These are phyloP conservation scores for Penicillium ochrochloron DNA, from an alignment of 495 filamentous ascomycete species.

Conservation along the genomic window DNA sequence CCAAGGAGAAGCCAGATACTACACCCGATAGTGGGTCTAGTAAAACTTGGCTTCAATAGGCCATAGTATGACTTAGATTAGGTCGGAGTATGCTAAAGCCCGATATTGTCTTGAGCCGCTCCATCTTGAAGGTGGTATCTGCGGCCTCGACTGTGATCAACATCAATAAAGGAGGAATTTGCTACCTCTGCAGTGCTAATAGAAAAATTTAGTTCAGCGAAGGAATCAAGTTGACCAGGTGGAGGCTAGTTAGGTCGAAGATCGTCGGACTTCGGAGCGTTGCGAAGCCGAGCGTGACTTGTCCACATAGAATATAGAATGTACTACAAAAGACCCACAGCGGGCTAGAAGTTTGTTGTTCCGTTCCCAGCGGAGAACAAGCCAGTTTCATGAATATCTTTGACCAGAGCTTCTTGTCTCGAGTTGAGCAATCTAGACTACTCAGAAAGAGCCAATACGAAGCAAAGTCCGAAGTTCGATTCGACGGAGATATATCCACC, in stretches of 20 bases:
- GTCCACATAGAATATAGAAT: background rate
- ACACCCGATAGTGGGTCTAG: background rate
- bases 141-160: background rate
- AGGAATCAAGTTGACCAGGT: background rate
- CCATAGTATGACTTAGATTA: background rate
- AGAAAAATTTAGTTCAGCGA: background rate
- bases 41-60: background rate
- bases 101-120: background rate
- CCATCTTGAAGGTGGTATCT: background rate
- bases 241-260: background rate
- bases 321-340: background rate
- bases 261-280: background rate
- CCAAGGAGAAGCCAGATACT: background rate
- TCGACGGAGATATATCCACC: no score
- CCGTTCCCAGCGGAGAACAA: no score
- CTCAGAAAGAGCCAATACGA: no score
- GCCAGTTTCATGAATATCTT: no score
- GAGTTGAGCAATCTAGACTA: no score
- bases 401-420: no score
- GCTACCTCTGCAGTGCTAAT: no score
- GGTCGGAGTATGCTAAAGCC: background rate
- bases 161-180: background rate
- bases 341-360: background rate
- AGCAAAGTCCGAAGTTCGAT: no score
- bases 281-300: background rate